Percentiles rank a stretch among this genome's conserved stretches.
These are phyloP conservation scores for Sclerotinia borealis DNA, from an alignment of 2,329 filamentous ascomycete genomes.

Conservation along the genomic window DNA sequence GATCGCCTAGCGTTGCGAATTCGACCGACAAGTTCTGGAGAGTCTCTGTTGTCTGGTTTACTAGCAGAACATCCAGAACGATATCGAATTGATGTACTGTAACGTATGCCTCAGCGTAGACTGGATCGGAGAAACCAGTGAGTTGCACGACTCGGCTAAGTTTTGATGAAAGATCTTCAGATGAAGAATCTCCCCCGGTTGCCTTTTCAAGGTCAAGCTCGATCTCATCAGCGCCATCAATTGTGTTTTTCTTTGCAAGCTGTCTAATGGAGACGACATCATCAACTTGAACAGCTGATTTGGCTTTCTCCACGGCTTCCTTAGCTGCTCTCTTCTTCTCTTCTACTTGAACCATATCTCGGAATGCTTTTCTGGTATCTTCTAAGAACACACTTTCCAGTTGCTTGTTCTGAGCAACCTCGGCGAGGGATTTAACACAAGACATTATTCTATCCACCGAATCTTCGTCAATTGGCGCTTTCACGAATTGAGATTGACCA, in stretches of 20 bases:
- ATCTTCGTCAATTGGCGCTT: constrained; percentile 94
- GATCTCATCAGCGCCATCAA: constrained; percentile 77
- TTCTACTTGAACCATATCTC: constrained; percentile 93
- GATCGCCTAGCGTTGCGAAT: constrained; percentile 94
- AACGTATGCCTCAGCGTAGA: constrained; percentile 98
- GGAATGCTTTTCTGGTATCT: constrained; percentile 92
- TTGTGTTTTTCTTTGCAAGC: constrained; percentile 81
- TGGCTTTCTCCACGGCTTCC: constrained; percentile 86
- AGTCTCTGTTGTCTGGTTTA: constrained; percentile 96
- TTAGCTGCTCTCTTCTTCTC: constrained; percentile 97
- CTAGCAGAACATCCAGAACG: constrained; percentile 87
- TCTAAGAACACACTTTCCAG: constrained; percentile 89
- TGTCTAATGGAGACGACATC: constrained; percentile 92
- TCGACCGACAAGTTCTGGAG: constrained; percentile 96
- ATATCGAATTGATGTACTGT: constrained; percentile 99
- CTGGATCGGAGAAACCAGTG: constrained; percentile 95
- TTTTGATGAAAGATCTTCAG: constrained; percentile 88
- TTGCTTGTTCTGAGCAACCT: constrained; percentile 84
- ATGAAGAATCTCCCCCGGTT: constrained; percentile 77
- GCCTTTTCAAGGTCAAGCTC: constrained; percentile 89
- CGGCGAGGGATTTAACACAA: constrained; percentile 84
- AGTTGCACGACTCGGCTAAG: constrained; percentile 94
- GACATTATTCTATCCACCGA: constrained; percentile 99
- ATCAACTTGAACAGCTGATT: constrained; percentile 90
- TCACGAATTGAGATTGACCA: constrained; percentile 97